Conservation (phyloP, 1,284 basidiomycete genomes). For the Microstroma glucosiphilum region DNA sequence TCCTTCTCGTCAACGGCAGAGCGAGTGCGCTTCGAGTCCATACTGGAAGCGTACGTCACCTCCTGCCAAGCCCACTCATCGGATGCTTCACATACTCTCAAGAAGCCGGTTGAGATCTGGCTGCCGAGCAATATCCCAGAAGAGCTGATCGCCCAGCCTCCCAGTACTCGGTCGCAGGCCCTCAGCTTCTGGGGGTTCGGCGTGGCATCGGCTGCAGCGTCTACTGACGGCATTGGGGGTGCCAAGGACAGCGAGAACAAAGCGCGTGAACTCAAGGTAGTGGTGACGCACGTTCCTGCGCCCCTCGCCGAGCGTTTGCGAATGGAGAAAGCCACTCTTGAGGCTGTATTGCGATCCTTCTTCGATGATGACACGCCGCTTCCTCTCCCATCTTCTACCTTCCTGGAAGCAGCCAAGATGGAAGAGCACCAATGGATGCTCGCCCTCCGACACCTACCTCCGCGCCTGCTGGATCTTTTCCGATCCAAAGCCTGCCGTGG, state of each 20-base stretch:
- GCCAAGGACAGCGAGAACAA: not conserved
- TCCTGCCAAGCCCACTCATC: not conserved
- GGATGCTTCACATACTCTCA: not conserved
- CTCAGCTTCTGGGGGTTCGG: not conserved
- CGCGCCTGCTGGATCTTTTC: not conserved
- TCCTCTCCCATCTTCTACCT: not conserved
- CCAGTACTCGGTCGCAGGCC: not conserved
- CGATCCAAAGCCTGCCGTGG: not conserved
- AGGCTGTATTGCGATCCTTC: not conserved
- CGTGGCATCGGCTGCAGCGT: not conserved
- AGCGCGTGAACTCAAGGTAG: not conserved
- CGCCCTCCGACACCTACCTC: not conserved
- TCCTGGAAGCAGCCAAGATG: not conserved
- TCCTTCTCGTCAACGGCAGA: not conserved
- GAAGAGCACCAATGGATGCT: no score
- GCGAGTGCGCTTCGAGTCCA: not conserved
- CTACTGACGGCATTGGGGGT: not conserved
- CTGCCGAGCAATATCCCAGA: not conserved
- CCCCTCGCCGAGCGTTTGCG: not conserved
- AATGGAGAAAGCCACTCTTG: not conserved
- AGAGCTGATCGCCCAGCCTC: not conserved
- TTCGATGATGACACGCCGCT: no score
- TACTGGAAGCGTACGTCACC: not conserved
- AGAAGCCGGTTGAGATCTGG: not conserved
- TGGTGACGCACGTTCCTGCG: constrained; percentile 1